Conservation (phyloP, 352 stramenopile species). For the Globisporangium splendens region DNA sequence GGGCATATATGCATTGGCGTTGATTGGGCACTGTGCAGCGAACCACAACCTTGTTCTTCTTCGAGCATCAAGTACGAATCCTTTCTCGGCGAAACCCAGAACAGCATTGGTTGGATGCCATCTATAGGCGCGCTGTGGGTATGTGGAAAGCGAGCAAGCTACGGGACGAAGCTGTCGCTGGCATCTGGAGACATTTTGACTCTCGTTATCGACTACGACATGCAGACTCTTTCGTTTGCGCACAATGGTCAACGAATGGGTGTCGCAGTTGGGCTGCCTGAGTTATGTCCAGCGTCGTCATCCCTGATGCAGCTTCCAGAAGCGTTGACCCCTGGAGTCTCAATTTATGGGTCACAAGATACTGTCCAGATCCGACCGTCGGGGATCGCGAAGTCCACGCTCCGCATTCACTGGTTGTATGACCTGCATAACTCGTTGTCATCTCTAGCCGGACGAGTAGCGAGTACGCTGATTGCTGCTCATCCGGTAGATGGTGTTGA, state of each 20-base stretch:
- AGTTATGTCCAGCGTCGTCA: constrained; percentile 33
- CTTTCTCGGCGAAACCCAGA: constrained; percentile 45
- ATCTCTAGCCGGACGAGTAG: constrained; percentile 63
- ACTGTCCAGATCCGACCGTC: constrained; percentile 69
- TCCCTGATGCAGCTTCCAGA: constrained; percentile 27
- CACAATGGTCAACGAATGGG: constrained; percentile 66
- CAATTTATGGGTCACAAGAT: constrained; percentile 66
- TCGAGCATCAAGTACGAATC: constrained; percentile 16
- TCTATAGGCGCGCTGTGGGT: constrained; percentile 77
- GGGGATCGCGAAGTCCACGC: constrained; percentile 71
- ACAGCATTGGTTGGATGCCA: constrained; percentile 83
- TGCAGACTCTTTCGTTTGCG: constrained; percentile 64
- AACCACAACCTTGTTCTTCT: background rate
- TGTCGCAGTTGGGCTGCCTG: constrained; percentile 42
- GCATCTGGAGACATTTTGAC: constrained; percentile 69
- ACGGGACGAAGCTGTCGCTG: constrained; percentile 42
- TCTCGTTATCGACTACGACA: constrained; percentile 70
- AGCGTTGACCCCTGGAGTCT: constrained; percentile 53
- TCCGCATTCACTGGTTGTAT: constrained; percentile 80
- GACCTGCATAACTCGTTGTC: constrained; percentile 75
- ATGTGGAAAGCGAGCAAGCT: constrained; percentile 46
- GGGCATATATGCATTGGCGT: constrained; percentile 77
- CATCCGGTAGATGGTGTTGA: constrained; percentile 71
- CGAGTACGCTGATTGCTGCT: constrained; percentile 71
- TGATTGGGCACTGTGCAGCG: constrained; percentile 39